Evolutionary conservation across 805 yeast species (phyloP).

Genomic region (Candida silvatica): DNA sequence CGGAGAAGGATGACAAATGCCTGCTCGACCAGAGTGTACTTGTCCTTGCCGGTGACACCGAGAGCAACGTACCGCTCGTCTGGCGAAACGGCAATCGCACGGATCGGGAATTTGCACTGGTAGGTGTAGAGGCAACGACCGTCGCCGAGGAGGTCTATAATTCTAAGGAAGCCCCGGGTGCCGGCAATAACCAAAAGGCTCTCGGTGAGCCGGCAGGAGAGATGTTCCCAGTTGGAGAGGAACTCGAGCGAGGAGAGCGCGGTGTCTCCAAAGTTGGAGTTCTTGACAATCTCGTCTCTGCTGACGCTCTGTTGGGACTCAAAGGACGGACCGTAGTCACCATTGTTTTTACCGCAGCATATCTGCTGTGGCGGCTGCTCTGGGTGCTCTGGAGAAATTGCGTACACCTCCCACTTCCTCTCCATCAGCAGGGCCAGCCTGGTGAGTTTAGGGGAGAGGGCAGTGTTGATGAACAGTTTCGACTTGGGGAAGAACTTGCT

Average conservation of each 20-base stretch:
- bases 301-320: slow-evolving; percentile 26
- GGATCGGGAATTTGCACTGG: slow-evolving; percentile 62
- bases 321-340: slow-evolving; percentile 53
- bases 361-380: slow-evolving; percentile 43
- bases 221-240: slow-evolving; percentile 48
- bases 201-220: slow-evolving; percentile 52
- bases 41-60: slow-evolving; percentile 76
- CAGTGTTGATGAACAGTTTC: slow-evolving; percentile 43
- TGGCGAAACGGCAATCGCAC: slow-evolving; percentile 68
- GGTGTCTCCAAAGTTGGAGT: slow-evolving; percentile 21
- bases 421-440: slow-evolving; percentile 60
- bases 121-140: slow-evolving; percentile 67
- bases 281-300: slow-evolving; percentile 14
- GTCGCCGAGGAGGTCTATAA: slow-evolving; percentile 43
- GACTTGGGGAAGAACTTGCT: slow-evolving; percentile 39
- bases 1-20: slow-evolving; percentile 58
- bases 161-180: slow-evolving; percentile 60
- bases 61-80: slow-evolving; percentile 61
- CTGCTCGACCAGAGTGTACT: slow-evolving; percentile 59
- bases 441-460: slow-evolving; percentile 56
- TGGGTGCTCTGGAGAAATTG: slow-evolving; percentile 34
- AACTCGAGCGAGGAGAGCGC: slow-evolving; percentile 23
- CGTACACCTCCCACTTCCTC: slow-evolving; percentile 66
- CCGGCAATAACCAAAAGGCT: slow-evolving; percentile 60
- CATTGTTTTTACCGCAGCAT: slow-evolving; percentile 62